A percentile compares a stretch with the other conserved stretches of the same genome.
phyloP scores from a whole-genome alignment of 768 basidiomycete species.

The Leccinum barrowsii region DNA sequence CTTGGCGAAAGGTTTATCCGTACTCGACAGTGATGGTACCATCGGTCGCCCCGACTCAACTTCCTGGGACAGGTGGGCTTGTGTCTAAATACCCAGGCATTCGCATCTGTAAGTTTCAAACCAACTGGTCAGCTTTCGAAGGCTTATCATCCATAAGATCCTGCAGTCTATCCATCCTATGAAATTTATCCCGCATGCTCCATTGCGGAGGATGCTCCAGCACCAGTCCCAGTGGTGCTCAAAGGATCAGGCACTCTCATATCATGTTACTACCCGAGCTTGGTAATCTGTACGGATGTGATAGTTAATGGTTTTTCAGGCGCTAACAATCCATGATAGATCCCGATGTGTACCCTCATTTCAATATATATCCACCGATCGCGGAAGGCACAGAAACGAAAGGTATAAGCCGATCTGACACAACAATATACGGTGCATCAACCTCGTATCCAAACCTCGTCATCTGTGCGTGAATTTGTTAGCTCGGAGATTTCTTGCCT shows the following conservation, averaged over 20 bases:
- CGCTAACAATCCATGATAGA: conserved; percentile 26
- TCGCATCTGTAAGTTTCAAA: conserved; percentile 17
- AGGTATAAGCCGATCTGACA: not conserved
- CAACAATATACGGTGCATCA: not conserved
- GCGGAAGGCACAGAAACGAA: not conserved
- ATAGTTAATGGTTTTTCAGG: not conserved
- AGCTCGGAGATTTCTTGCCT: not conserved
- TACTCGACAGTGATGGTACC: conserved; percentile 1
- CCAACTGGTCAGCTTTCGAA: not conserved
- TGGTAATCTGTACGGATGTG: conserved; percentile 34
- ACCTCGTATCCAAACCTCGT: conserved; percentile 13
- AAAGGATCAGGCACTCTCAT: not conserved
- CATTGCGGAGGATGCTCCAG: not conserved
- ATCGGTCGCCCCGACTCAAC: conserved; percentile 3
- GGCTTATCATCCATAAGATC: conserved; percentile 30
- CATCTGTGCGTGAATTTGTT: conserved; percentile 13
- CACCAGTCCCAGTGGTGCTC: conserved; percentile 1
- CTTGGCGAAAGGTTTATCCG: conserved; percentile 20
- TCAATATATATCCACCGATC: conserved; percentile 37
- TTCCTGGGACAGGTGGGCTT: conserved; percentile 10
- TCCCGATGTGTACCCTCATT: conserved; percentile 38
- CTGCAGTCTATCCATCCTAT: conserved; percentile 37
- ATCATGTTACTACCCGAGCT: conserved; percentile 33
- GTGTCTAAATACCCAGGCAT: conserved; percentile 12
- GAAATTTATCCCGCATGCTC: conserved; percentile 37